Evolutionary conservation across 2,329 filamentous ascomycete species (phyloP), one percentile per base, ranked within the genome.

Genomic region (Trichoderma harzianum): DNA sequence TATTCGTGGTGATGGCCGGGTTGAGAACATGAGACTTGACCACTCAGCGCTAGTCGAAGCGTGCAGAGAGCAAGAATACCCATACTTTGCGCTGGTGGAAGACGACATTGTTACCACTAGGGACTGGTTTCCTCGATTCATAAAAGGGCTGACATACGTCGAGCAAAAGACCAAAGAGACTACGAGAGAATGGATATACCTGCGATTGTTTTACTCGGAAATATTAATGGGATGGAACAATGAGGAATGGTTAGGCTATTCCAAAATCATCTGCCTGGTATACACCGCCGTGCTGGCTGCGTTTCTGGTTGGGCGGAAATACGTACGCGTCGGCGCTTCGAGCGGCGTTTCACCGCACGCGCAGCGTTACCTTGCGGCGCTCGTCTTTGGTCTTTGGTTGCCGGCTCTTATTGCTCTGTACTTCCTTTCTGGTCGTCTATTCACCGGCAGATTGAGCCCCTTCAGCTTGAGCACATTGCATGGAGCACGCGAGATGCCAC

Each of bases 161-260:
- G 79, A 82, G 71, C 71, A 74, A 8, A 63, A 65, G 14, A 61
- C 75, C 10, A 72, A 73, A 8, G 62, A 70, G 10, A 66, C 70
- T 6, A 72, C 61, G 30, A 75, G 58, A 18, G 77, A 79, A 69
- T 82, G 80, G 80, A 70, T 82, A 39, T 83, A 83, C 70, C 73
- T 83, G 2, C 79, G 81, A 1, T 74, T 83, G 32, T 83, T 83
- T 74, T 82, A 82, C 73, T 81, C 80, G 5, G 81, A 83, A 70
- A 74, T 79, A 2, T 76, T 80, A 14, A 80, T 82, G 76, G 80
- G 80, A 6, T 83, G 81, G 81, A 82, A 82, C 69, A 76, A 75
- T 16, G 80, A 82, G 71, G 79, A 82, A 72, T 77, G 78, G 74
- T 75, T 76, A 3, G 74, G 70, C 39, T 82, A 82, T 53, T 32